A percentile compares a stretch with the other conserved stretches of the same genome.
Conservation (phyloP, 2,329 filamentous ascomycete genomes). For the Fusarium scirpi region DNA sequence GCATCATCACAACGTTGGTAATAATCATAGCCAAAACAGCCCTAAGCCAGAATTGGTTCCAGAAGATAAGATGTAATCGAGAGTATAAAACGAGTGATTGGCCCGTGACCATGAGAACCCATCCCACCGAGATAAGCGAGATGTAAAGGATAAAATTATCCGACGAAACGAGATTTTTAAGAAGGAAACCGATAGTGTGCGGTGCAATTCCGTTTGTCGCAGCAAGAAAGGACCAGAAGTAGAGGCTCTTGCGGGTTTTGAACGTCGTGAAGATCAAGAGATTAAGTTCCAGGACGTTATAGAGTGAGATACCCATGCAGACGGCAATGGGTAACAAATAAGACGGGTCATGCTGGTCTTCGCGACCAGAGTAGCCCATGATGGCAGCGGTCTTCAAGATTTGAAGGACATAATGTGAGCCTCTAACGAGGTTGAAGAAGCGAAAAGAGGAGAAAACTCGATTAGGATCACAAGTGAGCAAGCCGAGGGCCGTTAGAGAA, state of each 20-base stretch:
- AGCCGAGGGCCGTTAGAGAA: slow-evolving; percentile 1
- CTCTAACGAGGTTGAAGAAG: neutral
- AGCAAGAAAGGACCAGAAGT: slow-evolving; percentile 54
- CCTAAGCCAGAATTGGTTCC: slow-evolving; percentile 60
- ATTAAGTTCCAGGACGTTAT: slow-evolving; percentile 53
- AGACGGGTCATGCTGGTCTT: neutral
- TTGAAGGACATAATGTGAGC: slow-evolving; percentile 5
- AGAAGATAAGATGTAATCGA: slow-evolving; percentile 69
- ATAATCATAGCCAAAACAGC: slow-evolving; percentile 69
- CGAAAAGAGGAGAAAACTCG: slow-evolving; percentile 4
- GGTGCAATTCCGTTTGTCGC: slow-evolving; percentile 50
- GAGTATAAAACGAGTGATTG: slow-evolving; percentile 73
- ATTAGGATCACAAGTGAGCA: slow-evolving; percentile 3
- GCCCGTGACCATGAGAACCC: slow-evolving; percentile 67
- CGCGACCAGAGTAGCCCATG: slow-evolving; percentile 26
- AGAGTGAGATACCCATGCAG: slow-evolving; percentile 44
- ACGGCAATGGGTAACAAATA: slow-evolving; percentile 8
- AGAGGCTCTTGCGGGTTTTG: slow-evolving; percentile 49
- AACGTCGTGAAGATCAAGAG: slow-evolving; percentile 50
- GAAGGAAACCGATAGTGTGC: slow-evolving; percentile 58
- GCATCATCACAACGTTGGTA: slow-evolving; percentile 59
- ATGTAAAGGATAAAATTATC: slow-evolving; percentile 35
- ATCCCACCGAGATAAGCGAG: slow-evolving; percentile 48
- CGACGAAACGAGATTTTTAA: slow-evolving; percentile 51
- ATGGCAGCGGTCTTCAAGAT: neutral